These are phyloP conservation scores for Leucocoprinus birnbaumii DNA, from an alignment of 768 basidiomycete species.

Conservation along the genomic window DNA sequence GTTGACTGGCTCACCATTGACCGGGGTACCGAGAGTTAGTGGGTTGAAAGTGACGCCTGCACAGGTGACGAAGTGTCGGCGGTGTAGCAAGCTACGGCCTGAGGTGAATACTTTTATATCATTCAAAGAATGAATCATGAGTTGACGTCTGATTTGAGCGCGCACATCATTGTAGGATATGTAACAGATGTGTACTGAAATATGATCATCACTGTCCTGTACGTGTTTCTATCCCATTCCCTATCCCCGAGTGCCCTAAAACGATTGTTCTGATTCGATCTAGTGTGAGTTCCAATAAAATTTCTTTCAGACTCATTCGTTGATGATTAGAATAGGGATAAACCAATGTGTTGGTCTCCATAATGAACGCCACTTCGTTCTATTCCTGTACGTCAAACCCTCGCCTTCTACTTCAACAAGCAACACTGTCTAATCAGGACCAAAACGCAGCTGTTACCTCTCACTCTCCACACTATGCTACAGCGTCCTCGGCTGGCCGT, in stretches of 20 bases:
- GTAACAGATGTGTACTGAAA: slow-evolving; percentile 85
- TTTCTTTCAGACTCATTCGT: slow-evolving; percentile 1
- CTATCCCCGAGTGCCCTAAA: neutral
- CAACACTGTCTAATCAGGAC: neutral
- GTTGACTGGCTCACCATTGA: neutral
- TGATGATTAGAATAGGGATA: slow-evolving; percentile 57
- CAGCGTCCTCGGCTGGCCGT: slow-evolving; percentile 57
- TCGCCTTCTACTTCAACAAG: neutral
- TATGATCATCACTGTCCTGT: slow-evolving; percentile 93
- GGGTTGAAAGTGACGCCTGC: slow-evolving; percentile 49
- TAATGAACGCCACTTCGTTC: slow-evolving; percentile 93
- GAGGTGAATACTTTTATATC: slow-evolving; percentile 52
- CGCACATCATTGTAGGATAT: slow-evolving; percentile 91
- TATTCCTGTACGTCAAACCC: slow-evolving; percentile 74
- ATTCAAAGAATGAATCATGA: neutral
- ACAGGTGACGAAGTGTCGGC: slow-evolving; percentile 57
- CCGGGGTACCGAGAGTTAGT: slow-evolving; percentile 28
- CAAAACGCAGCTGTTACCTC: slow-evolving; percentile 66
- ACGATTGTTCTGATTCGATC: no score
- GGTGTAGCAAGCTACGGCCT: slow-evolving; percentile 67
- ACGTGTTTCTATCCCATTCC: slow-evolving; percentile 29
- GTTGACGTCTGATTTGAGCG: slow-evolving; percentile 43
- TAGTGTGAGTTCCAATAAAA: slow-evolving; percentile 25
- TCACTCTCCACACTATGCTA: slow-evolving; percentile 66
- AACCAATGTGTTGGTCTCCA: slow-evolving; percentile 96